Evolutionary conservation across 192 early-diverging fungal genomes (phyloP), one percentile per base, ranked within the genome.

Genomic region (Dimargaris cristalligena): DNA sequence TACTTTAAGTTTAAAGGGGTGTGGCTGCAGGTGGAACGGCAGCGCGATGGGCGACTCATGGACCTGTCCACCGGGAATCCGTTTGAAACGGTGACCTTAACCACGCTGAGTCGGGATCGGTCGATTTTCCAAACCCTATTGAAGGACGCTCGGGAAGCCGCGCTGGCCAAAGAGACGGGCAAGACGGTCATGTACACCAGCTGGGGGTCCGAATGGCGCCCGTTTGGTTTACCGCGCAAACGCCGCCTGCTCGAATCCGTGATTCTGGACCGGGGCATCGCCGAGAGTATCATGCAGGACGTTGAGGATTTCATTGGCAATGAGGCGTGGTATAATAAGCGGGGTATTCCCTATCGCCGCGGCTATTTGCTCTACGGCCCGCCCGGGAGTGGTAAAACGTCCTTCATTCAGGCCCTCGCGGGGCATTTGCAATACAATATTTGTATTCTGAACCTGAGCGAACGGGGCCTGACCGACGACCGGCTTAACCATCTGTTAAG

Each of bases 141-240:
- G 23, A 62, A 82, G 26, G 89, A 92, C 52, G 88, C 94, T 14
- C 88, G 88, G 55, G 68, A 72, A 47, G 67, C 82, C 55, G 92
- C 94, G 16, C 67, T 98, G 47, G 71, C 81, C 57, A 86, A 88
- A 62, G 88, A 94, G 70, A 88, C 91, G 57, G 94, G 94, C 23
- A 92, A 93, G 59, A 96, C 90, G 2, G 94, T 98, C 30, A 78
- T 98, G 45, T 96, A 92, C 71, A 92, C 92, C 1, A 87, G 83
- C 41, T 94, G 82, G 74, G 94, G 94, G 0, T 85, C 89, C 6
- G 94, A 98, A 61, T 98, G 94, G 94, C 74, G 92, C 58, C 90
- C 90, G 2, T 96, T 98, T 76, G 94, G 94, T 3, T 74, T 89
- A 61, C 94, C 94, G 11, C 74, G 94, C 44, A 84, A 82, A 68